Base-by-base conservation (phyloP, 495 filamentous ascomycete species). In the Neurospora sp. region DNA sequence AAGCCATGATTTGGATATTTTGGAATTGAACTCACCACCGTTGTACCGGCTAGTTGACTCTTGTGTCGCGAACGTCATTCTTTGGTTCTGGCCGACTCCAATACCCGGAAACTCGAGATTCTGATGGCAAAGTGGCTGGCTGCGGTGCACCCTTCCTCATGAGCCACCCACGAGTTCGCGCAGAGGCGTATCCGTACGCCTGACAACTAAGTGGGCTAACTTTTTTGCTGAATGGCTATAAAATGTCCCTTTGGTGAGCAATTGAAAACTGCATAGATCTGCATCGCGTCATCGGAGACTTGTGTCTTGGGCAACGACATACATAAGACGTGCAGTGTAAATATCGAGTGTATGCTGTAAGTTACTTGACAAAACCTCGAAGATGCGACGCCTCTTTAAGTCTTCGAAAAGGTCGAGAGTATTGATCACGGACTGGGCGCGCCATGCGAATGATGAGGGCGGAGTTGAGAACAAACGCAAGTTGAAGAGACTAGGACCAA, bases 261-360 rank as follows among this genome's bases (percentile, higher is more conserved):
- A 65, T 8, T 31, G 53, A 18, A 44, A 65, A 4, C 53, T 65
- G 27, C 14, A 65, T 65, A 65, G 27, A 65, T 27, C 7, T 35
- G 53, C 27, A 65, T 16, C 53, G 53, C 53, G 27, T 65, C 53
- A 35, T 65, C 35, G n/a, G n/a, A n/a, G n/a, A n/a, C n/a, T n/a
- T n/a, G n/a, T 35, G 53, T 35, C 53, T 61, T 61, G 53, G 53
- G 27, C 53, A 65, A 65, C 14, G 6, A 37, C 53, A 35, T 65
- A 65, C 53, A 35, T 65, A 18, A 35, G 27, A 61, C 22, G 53
- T 61, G 27, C 53, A 65, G 40, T 82, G 78, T 7, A 2, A 80
- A 53, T 75, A 84, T 89, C 2, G 94, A 8, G 97, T 94, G 75
- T 98, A 93, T 80, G 1, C 3, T 65, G 53, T 9, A 65, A 65